phyloP scores from a whole-genome alignment of 1,139 yeast genomes.

The Candida smagusa region DNA sequence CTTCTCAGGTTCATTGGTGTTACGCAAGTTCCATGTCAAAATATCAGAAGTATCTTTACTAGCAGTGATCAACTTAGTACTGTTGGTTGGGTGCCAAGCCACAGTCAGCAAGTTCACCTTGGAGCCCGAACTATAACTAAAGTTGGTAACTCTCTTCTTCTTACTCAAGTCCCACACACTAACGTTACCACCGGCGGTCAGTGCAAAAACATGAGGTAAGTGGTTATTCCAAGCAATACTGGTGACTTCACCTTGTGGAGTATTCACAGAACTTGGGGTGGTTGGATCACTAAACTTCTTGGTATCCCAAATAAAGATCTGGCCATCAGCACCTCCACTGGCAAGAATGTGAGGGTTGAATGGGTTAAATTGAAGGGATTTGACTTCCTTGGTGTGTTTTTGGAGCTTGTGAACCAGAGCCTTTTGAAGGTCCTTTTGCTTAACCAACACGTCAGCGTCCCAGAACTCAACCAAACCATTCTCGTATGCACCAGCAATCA shows the following conservation, averaged over 20 bases:
- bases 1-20: constrained; percentile 82
- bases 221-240: constrained; percentile 88
- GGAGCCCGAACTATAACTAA: constrained; percentile 58
- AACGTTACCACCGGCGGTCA: constrained; percentile 79
- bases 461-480: constrained; percentile 78
- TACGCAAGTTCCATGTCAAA: constrained; percentile 90
- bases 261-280: constrained; percentile 74
- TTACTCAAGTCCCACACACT: constrained; percentile 93
- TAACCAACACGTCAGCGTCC: constrained; percentile 50
- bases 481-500: constrained; percentile 89
- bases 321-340: constrained; percentile 85
- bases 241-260: constrained; percentile 79
- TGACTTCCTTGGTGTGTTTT: constrained; percentile 70
- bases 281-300: constrained; percentile 59
- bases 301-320: constrained; percentile 87
- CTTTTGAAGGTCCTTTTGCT: constrained; percentile 34
- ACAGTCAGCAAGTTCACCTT: constrained; percentile 67
- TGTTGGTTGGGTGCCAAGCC: constrained; percentile 82
- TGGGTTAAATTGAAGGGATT: constrained; percentile 75
- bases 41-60: constrained; percentile 77
- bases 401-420: constrained; percentile 49
- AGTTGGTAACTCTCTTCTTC: constrained; percentile 82
- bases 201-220: constrained; percentile 84
- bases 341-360: constrained; percentile 70
- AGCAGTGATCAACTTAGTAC: constrained; percentile 86